These are phyloP conservation scores for Dendrobium huoshanense DNA, from an alignment of 106 monocot species.

Conservation along the genomic window DNA sequence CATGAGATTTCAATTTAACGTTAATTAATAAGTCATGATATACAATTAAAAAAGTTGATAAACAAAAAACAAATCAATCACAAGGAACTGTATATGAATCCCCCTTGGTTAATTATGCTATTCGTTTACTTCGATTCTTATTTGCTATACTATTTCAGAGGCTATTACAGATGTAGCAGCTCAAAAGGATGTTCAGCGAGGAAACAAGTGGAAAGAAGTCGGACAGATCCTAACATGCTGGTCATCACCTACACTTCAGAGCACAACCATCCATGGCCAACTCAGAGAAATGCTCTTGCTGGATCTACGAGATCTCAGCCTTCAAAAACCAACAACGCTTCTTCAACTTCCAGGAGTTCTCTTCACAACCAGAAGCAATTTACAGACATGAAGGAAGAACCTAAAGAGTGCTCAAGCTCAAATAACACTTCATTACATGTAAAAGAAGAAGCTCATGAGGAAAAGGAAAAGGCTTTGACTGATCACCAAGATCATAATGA, in stretches of 20 bases:
- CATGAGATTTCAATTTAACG: too few relatives aligned
- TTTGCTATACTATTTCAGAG: conserved; percentile 35
- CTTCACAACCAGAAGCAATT: not conserved
- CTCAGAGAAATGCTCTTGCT: conserved; percentile 57
- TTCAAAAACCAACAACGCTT: conserved; percentile 9
- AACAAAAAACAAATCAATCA: too few relatives aligned
- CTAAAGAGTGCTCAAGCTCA: not conserved
- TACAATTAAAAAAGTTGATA: too few relatives aligned
- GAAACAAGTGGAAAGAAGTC: conserved; percentile 92
- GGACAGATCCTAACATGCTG: conserved; percentile 88
- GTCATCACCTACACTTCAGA: conserved; percentile 96
- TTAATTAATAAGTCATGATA: too few relatives aligned
- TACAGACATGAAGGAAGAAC: not conserved
- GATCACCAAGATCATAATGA: not conserved
- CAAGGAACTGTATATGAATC: too few relatives aligned
- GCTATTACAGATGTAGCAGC: conserved; percentile 98
- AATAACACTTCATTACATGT: not conserved
- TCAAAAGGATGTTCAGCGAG: conserved; percentile 95
- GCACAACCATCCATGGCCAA: conserved; percentile 99
- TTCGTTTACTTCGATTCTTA: not conserved
- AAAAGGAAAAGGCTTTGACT: not conserved
- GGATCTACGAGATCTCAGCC: conserved; percentile 32
- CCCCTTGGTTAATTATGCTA: too few relatives aligned
- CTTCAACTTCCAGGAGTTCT: not conserved
- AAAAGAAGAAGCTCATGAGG: conserved; percentile 10